These are phyloP conservation scores for Pachyrhizus erosus DNA, from an alignment of 306 rosid genomes.

Conservation along the genomic window DNA sequence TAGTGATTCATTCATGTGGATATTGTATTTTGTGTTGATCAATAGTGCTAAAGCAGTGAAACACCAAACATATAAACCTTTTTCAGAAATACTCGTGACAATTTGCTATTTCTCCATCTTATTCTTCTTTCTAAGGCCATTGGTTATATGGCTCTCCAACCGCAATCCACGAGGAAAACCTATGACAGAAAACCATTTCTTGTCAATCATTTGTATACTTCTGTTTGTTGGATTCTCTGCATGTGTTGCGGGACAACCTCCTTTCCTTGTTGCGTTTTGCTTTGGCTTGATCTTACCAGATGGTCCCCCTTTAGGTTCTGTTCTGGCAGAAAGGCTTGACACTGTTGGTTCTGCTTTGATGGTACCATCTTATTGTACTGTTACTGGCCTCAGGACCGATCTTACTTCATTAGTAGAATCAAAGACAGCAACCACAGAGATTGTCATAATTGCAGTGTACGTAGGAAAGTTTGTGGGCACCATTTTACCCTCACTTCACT, in stretches of 20 bases:
- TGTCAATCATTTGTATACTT: slow-evolving; percentile 31
- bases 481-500: slow-evolving; percentile 35
- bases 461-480: slow-evolving; percentile 43
- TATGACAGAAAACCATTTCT: slow-evolving; percentile 31
- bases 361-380: slow-evolving; percentile 40
- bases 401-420: not conserved
- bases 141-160: slow-evolving; percentile 42
- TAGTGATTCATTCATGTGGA: slow-evolving; percentile 37
- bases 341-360: slow-evolving; percentile 36
- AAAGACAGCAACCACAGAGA: not conserved
- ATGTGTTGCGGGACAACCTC: slow-evolving; percentile 20
- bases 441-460: slow-evolving; percentile 16
- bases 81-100: not conserved
- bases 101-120: not conserved
- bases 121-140: slow-evolving; percentile 37
- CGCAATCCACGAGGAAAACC: slow-evolving; percentile 21
- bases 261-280: slow-evolving; percentile 20
- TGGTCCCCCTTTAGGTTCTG: slow-evolving; percentile 48
- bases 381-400: slow-evolving; percentile 33
- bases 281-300: slow-evolving; percentile 39
- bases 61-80: not conserved
- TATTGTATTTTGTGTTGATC: not conserved
- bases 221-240: slow-evolving; percentile 18
- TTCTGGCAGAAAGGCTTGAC: slow-evolving; percentile 37
- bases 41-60: not conserved